These are phyloP conservation scores for Persicaria tinctoria DNA, from an alignment of 148 eudicot species.

Conservation along the genomic window DNA sequence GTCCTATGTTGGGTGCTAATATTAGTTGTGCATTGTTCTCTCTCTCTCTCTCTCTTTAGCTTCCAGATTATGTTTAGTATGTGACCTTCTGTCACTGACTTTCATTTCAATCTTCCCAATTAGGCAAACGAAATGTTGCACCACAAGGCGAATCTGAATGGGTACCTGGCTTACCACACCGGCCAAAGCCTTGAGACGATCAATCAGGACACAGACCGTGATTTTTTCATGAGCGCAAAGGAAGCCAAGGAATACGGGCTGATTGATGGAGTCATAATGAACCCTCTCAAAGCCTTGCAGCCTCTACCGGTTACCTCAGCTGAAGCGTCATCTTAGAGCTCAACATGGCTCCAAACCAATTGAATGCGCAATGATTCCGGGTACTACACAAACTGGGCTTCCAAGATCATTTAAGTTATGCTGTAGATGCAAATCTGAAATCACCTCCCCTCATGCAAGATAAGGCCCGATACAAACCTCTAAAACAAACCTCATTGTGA, in stretches of 20 bases:
- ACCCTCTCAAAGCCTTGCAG: slow-evolving; percentile 84
- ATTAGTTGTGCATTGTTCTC: background rate
- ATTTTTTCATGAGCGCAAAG: slow-evolving; percentile 90
- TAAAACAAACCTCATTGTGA: background rate
- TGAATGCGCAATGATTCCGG: background rate
- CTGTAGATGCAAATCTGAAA: background rate
- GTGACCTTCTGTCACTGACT: background rate
- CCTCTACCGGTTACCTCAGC: slow-evolving; percentile 42
- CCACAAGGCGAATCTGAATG: slow-evolving; percentile 78
- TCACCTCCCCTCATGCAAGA: background rate
- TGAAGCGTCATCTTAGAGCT: background rate
- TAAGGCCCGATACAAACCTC: background rate
- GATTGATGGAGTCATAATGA: slow-evolving; percentile 82
- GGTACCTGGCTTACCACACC: slow-evolving; percentile 75
- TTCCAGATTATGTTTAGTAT: background rate
- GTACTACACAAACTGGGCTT: background rate
- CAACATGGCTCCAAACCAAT: background rate
- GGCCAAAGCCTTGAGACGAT: slow-evolving; percentile 82
- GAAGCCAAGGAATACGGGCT: slow-evolving; percentile 96
- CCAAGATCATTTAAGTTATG: background rate
- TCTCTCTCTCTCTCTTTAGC: background rate
- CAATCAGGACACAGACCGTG: slow-evolving; percentile 77
- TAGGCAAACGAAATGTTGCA: slow-evolving; percentile 93
- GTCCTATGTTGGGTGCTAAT: background rate
- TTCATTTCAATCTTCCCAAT: background rate